phyloP scores from a whole-genome alignment of 75 land plant species.

The Chamaecyparis obtusa region DNA sequence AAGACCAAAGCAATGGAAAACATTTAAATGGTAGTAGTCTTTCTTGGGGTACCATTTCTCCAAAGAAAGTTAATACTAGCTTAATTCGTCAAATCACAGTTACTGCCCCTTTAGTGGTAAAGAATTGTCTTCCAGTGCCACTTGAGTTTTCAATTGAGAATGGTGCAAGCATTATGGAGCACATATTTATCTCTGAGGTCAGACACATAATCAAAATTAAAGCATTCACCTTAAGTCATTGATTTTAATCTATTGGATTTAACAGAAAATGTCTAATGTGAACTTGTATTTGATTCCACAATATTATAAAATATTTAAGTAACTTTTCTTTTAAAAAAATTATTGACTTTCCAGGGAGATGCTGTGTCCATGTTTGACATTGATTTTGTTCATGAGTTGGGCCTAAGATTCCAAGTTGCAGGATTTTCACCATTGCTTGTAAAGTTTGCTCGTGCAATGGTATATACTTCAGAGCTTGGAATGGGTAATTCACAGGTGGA shows the following conservation, averaged over 20 bases:
- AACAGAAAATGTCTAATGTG: background rate
- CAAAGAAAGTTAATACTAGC: constrained; percentile 24
- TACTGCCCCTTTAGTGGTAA: constrained; percentile 74
- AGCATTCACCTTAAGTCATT: background rate
- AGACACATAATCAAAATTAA: constrained; percentile 2
- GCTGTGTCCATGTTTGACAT: constrained; percentile 61
- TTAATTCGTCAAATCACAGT: constrained; percentile 56
- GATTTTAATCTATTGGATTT: background rate
- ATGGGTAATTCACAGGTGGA: constrained; percentile 41
- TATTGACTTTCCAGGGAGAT: constrained; percentile 37
- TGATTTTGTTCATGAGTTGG: constrained; percentile 82
- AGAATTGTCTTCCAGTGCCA: constrained; percentile 73
- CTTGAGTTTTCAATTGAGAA: constrained; percentile 57
- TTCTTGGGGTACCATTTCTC: background rate
- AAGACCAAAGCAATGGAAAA: constrained; percentile 8
- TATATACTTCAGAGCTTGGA: constrained; percentile 29
- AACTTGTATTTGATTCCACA: background rate
- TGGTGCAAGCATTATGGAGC: constrained; percentile 54
- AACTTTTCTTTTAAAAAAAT: background rate
- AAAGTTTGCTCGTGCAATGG: constrained; percentile 62
- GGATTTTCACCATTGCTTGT: constrained; percentile 40
- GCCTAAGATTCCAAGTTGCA: constrained; percentile 34
- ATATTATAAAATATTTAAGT: background rate
- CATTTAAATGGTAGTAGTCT: constrained; percentile 5
- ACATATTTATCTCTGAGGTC: constrained; percentile 49